Evolutionary conservation across 148 eudicot genomes (phyloP), one percentile per base, ranked within the genome.

Genomic region (Silene latifolia): DNA sequence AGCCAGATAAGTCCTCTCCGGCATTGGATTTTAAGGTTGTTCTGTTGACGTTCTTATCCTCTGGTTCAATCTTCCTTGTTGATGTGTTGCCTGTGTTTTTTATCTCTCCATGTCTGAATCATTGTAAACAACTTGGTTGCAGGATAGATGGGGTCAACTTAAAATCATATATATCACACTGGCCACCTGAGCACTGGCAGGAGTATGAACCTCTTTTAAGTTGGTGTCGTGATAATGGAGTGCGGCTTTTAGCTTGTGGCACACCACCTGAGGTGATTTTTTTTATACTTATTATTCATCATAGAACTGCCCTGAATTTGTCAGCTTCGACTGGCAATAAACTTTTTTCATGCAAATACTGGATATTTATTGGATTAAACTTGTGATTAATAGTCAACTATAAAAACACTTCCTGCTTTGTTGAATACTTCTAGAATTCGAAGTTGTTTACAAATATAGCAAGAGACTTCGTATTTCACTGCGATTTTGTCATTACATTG

Each of bases 151-250:
- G 89, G 76, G 96, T 88, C 74, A 82, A 80, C 17, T 79, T 94
- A 68, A 88, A 88, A 80, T 78, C 88, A 67, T 89, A 79, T 77
- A 86, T 86, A 39, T 68, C 90, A 77, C 88, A 91, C 84, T 94
- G 97, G 97, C 84, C 97, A 60, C 87, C 98, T 74, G 82, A 94
- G 69, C 81, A 89, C 67, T 94, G 98, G 98, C 97, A 85, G 79
- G 98, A 94, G 77, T 90, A 87, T 74, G 96, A 90, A 80, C 93
- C 96, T 56, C 90, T 94, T 71, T 79, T 94, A 74, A 85, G 39
- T 78, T 94, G 87, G 73, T 91, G 96, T 74, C 96, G 91, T 72
- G 96, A 94, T 63, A 88, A 85, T 83, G 88, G 87, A 60, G 73
- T 94, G 70, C 86, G 86, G 19, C 84, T 94, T 72, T 84, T 88